Base-by-base conservation (phyloP, 441 rosid species). In the Arabidopsis lyrata region DNA sequence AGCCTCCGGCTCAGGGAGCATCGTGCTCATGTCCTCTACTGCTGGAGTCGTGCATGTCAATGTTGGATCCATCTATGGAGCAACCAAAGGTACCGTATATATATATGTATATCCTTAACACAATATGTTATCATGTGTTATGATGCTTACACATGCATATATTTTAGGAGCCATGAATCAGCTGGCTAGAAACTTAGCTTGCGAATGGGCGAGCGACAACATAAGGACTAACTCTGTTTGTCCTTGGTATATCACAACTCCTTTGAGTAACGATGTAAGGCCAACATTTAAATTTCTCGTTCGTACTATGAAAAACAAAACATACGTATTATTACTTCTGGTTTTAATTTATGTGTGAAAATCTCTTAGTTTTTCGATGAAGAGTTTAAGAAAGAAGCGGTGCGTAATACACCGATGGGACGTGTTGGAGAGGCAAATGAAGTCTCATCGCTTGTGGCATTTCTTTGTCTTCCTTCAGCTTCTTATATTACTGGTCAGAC, bases 401-500 rank as follows among this genome's bases (percentile, higher is more conserved):
- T 4, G 61, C 9, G 24, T 14, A 63, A 57, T 47, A 79, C 80
- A 49, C 74, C 82, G 1, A 16, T 82, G 12, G 70, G 76, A 9
- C 84, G 87, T 14, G 6, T 20, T 0, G 82, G 86, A 52, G 81
- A 78, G 38, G 57, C 80, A 11, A 48, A 82, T 34, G 89, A 83
- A 62, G 82, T 80, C 6, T 69, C 85, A 3, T 65, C 82, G 3
- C 55, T 83, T 36, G 86, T 68, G 24, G 84, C 81, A 27, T 85
- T 83, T 70, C 70, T 82, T 1, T 85, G 84, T 70, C 12, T 80
- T n/a, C 85, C 82, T 1, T 74, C 86, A 2, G 75, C 87, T 22
- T 80, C 83, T 5, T 85, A 83, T 32, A 80, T 83, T 1, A 83
- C 82, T 0, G 89, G 86, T 4, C 87, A 80, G 41, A 18, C 67